Evolutionary conservation across 139 green algal genomes (phyloP).

Genomic region (Chlorella sp.): DNA sequence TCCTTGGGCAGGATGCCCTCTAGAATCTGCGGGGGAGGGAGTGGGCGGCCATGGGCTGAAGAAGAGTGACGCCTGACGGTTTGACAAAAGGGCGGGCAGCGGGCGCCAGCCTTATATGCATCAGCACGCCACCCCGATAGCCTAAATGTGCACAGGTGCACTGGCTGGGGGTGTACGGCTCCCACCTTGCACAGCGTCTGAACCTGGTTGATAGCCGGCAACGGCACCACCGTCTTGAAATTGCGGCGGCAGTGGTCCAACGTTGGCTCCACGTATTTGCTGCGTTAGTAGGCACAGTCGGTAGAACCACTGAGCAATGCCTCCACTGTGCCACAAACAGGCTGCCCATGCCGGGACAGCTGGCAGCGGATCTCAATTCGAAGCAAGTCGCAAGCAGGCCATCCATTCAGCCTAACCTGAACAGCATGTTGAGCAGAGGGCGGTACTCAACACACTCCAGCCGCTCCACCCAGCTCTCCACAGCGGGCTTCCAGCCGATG

Average conservation of each 20-base stretch:
- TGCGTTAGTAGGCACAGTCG: no score
- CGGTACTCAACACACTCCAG: slow-evolving; percentile 81
- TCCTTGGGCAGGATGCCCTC: slow-evolving; percentile 88
- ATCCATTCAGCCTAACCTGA: slow-evolving; percentile 48
- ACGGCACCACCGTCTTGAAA: slow-evolving; percentile 85
- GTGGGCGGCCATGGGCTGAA: not conserved
- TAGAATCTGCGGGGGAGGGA: slow-evolving; percentile 77
- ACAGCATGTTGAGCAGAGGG: slow-evolving; percentile 84
- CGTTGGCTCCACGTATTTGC: slow-evolving; percentile 84
- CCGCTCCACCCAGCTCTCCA: slow-evolving; percentile 47
- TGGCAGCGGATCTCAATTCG: no score
- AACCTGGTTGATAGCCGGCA: slow-evolving; percentile 85
- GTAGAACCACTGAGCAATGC: no score
- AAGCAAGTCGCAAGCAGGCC: no score
- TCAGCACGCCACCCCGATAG: no score
- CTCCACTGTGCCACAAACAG: no score
- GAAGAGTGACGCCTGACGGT: no score
- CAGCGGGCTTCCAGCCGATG: slow-evolving; percentile 88
- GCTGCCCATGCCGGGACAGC: no score
- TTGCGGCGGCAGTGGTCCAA: slow-evolving; percentile 89
- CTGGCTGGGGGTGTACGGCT: no score
- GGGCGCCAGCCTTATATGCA: no score
- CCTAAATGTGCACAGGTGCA: no score
- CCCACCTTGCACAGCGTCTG: slow-evolving; percentile 72
- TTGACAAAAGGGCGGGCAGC: no score